Conservation (phyloP, 2,329 filamentous ascomycete species). For the Colletotrichum sp. region DNA sequence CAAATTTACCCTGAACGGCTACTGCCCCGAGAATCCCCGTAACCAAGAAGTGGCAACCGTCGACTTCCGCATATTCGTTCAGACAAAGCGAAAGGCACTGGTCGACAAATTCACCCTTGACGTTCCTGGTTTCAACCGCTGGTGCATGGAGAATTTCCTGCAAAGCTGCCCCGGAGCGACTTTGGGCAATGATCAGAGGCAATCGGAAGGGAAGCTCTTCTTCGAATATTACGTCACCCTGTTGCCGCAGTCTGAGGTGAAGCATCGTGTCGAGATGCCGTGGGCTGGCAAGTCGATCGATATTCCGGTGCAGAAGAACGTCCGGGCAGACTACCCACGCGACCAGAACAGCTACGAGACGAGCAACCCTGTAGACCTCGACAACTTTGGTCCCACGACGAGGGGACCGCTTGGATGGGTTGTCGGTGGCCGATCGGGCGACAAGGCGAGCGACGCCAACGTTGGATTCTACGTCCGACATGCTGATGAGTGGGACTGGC, state of each 20-base stretch:
- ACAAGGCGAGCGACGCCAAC: conserved; percentile 46
- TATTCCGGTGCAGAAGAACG: conserved; percentile 24
- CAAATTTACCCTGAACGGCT: conserved; percentile 22
- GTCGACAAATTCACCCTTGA: conserved; percentile 17
- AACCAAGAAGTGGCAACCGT: conserved; percentile 25
- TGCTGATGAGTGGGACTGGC: conserved; percentile 50
- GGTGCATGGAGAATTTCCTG: conserved; percentile 28
- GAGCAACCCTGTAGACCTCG: conserved; percentile 16
- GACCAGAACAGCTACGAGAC: conserved; percentile 27
- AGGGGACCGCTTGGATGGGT: conserved; percentile 21
- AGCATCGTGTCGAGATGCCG: conserved; percentile 32
- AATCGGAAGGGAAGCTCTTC: conserved; percentile 27
- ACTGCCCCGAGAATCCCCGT: conserved; percentile 19
- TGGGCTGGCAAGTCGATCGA: conserved; percentile 25
- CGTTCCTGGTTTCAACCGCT: conserved; percentile 26
- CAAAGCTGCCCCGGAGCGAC: conserved; percentile 28
- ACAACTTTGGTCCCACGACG: conserved; percentile 27
- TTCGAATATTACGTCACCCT: conserved; percentile 30
- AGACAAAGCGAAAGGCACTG: neutral
- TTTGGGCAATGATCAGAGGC: conserved; percentile 28
- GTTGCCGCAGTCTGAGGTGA: conserved; percentile 27
- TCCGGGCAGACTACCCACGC: conserved; percentile 21
- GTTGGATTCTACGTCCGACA: conserved; percentile 50
- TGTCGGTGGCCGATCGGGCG: conserved; percentile 30
- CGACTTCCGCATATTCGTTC: conserved; percentile 24